Percentiles rank a stretch among this genome's conserved stretches.
These are phyloP conservation scores for Basidioascus undulatus DNA, from an alignment of 768 basidiomycete genomes.

Conservation along the genomic window DNA sequence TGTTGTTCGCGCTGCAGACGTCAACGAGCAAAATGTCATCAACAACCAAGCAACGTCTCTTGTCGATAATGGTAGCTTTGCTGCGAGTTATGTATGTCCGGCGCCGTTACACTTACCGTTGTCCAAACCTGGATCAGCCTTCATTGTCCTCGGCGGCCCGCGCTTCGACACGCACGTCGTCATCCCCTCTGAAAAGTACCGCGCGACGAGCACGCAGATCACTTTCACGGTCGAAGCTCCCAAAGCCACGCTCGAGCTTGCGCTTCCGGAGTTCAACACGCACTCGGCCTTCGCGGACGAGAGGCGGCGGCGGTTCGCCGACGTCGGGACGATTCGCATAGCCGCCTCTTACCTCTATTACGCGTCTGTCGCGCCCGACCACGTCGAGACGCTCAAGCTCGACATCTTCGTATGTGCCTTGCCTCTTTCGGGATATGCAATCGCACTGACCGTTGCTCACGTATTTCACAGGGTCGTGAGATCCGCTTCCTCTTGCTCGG, in stretches of 20 bases:
- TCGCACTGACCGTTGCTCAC: background rate
- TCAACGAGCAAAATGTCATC: conserved; percentile 92
- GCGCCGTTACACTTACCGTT: background rate
- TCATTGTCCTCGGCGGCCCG: conserved; percentile 41
- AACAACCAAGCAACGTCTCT: conserved; percentile 53
- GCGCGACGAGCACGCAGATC: conserved; percentile 41
- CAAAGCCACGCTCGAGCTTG: conserved; percentile 33
- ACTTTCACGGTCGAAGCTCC: conserved; percentile 35
- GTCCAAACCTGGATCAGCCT: conserved; percentile 36
- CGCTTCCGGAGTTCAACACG: conserved; percentile 74
- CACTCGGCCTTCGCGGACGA: conserved; percentile 40
- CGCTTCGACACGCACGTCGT: conserved; percentile 27
- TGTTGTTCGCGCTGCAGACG: too few relatives aligned
- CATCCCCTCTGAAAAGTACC: conserved; percentile 46
- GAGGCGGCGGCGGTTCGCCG: conserved; percentile 37
- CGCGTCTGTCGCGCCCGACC: conserved; percentile 35
- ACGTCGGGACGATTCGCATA: conserved; percentile 30
- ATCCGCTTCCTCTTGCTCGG: conserved; percentile 58
- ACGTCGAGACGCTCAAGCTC: conserved; percentile 55
- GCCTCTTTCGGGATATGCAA: too few relatives aligned
- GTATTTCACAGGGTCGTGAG: conserved; percentile 25
- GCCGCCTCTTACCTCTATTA: conserved; percentile 54
- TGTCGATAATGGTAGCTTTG: conserved; percentile 1
- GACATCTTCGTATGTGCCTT: too few relatives aligned
- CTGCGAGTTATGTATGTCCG: background rate